Evolutionary conservation across 768 basidiomycete genomes (phyloP).

Genomic region (Kwoniella shandongensis): DNA sequence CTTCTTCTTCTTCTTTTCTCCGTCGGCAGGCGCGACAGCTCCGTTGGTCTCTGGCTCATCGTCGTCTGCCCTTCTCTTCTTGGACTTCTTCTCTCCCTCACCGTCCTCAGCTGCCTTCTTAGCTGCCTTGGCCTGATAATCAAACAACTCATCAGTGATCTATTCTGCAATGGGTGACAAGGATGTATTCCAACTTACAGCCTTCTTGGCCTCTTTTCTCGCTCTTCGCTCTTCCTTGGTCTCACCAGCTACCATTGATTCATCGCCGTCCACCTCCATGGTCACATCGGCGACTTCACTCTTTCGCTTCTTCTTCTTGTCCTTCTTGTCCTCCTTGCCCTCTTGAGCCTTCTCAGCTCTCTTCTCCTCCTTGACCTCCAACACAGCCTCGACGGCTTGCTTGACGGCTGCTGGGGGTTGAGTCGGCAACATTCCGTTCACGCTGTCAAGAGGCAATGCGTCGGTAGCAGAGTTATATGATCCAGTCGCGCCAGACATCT

Average conservation of each 20-base stretch:
- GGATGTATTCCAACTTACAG: constrained; percentile 48
- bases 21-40: constrained; percentile 38
- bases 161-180: neutral
- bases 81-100: constrained; percentile 53
- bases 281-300: constrained; percentile 54
- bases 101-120: constrained; percentile 50
- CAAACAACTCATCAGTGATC: constrained; percentile 5
- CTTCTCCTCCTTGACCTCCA: constrained; percentile 87
- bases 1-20: constrained; percentile 55
- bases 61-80: constrained; percentile 54
- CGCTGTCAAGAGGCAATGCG: constrained; percentile 59
- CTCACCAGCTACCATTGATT: constrained; percentile 59
- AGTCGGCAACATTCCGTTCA: constrained; percentile 66
- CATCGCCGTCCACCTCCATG: constrained; percentile 55
- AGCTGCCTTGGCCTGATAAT: constrained; percentile 48
- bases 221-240: constrained; percentile 68
- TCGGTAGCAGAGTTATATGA: constrained; percentile 87
- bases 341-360: constrained; percentile 78
- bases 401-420: constrained; percentile 75
- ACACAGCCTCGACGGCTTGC: constrained; percentile 68
- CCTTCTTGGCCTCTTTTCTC: constrained; percentile 76
- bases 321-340: constrained; percentile 60
- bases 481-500: constrained; percentile 72
- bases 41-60: constrained; percentile 23
- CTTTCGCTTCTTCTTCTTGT: constrained; percentile 59